Evolutionary conservation across 2,329 filamentous ascomycete species (phyloP).

Genomic region (Ceratocystis albifundus): DNA sequence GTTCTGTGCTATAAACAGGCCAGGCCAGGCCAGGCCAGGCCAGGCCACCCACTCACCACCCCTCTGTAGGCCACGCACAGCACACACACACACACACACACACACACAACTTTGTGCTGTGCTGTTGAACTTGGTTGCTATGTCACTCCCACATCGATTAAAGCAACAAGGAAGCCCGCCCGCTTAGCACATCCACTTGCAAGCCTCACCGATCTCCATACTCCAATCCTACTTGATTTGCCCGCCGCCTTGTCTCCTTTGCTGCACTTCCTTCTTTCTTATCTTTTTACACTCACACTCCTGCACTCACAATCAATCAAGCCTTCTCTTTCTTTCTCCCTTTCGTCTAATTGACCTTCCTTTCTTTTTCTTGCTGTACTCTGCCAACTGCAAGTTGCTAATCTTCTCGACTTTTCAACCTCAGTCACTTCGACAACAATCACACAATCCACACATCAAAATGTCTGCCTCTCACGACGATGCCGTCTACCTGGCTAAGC

Average conservation of each 20-base stretch:
- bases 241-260: slow-evolving; percentile 14
- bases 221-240: slow-evolving; percentile 11
- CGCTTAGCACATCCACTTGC: slow-evolving; percentile 9
- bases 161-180: slow-evolving; percentile 12
- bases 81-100: too few relatives aligned
- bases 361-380: neutral
- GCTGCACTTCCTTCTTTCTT: slow-evolving; percentile 5
- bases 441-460: slow-evolving; percentile 58
- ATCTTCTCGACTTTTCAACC: slow-evolving; percentile 13
- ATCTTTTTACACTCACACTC: neutral
- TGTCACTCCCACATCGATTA: slow-evolving; percentile 9
- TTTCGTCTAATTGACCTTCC: neutral
- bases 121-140: neutral
- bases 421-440: slow-evolving; percentile 18
- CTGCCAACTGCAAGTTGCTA: slow-evolving; percentile 9
- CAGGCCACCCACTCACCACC: neutral
- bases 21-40: neutral
- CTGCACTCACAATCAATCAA: neutral
- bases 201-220: slow-evolving; percentile 17
- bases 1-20: neutral
- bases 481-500: slow-evolving; percentile 98
- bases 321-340: slow-evolving; percentile 12
- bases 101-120: neutral
- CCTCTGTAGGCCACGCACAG: neutral
- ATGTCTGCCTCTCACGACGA: slow-evolving; percentile 55